Evolutionary conservation across 1,139 yeast species (phyloP).

Genomic region (Nematodospora anomalae): DNA sequence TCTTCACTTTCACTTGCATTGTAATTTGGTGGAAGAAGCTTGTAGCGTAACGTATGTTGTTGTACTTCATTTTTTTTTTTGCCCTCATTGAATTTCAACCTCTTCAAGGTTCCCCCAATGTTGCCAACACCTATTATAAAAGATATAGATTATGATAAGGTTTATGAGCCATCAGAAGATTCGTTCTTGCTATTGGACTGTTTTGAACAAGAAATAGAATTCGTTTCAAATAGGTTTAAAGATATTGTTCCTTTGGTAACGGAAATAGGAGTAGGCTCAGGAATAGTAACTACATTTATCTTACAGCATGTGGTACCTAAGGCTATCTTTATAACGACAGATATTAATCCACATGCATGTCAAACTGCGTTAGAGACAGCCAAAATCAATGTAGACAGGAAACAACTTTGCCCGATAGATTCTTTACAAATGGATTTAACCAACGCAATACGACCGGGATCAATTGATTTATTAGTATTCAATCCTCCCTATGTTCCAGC

Average conservation of each 20-base stretch:
- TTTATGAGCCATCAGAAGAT: slow-evolving; percentile 95
- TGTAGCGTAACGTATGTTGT: too few species aligned
- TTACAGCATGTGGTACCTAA: slow-evolving; percentile 50
- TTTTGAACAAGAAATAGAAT: slow-evolving; percentile 57
- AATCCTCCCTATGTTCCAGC: slow-evolving; percentile 98
- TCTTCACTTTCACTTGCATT: slow-evolving; percentile 71
- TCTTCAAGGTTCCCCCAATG: slow-evolving; percentile 21
- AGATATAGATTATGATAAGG: slow-evolving; percentile 41
- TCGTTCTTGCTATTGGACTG: slow-evolving; percentile 79
- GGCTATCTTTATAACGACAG: slow-evolving; percentile 65
- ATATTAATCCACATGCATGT: slow-evolving; percentile 79
- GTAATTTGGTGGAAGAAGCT: too few species aligned
- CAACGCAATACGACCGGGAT: slow-evolving; percentile 40
- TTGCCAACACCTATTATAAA: slow-evolving; percentile 41
- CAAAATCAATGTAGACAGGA: slow-evolving; percentile 49
- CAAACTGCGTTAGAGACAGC: slow-evolving; percentile 53
- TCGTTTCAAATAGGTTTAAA: slow-evolving; percentile 31
- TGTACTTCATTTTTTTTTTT: background rate
- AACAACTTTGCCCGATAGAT: slow-evolving; percentile 44
- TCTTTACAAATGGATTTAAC: slow-evolving; percentile 60
- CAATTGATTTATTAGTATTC: slow-evolving; percentile 72
- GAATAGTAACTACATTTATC: slow-evolving; percentile 77
- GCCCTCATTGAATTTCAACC: background rate
- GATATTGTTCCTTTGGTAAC: slow-evolving; percentile 52
- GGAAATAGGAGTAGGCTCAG: slow-evolving; percentile 94